Conservation (phyloP, 768 basidiomycete genomes). For the Suillus subluteus region DNA sequence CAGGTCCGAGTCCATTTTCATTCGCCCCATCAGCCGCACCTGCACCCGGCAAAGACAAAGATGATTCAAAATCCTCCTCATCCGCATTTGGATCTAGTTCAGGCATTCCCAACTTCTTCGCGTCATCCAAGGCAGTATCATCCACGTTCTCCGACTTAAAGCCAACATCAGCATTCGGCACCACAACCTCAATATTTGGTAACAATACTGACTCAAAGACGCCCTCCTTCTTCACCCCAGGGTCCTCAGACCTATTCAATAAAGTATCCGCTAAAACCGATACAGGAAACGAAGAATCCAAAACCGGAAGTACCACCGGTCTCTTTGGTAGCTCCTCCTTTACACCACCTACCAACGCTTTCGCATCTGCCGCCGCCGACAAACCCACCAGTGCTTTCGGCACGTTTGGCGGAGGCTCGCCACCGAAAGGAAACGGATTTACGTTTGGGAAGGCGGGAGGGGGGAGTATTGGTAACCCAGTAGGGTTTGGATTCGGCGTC, state of each 20-base stretch:
- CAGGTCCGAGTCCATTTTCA: conserved; percentile 24
- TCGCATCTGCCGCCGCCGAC: conserved; percentile 26
- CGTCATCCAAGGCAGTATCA: conserved; percentile 18
- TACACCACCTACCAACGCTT: conserved; percentile 19
- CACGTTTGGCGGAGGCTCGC: conserved; percentile 28
- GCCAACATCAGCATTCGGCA: conserved; percentile 29
- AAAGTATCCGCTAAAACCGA: conserved; percentile 16
- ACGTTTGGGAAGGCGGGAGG: conserved; percentile 34
- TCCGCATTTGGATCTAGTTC: conserved; percentile 22
- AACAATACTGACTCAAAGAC: conserved; percentile 21
- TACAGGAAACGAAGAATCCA: conserved; percentile 16
- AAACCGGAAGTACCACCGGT: conserved; percentile 2
- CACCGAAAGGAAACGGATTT: conserved; percentile 28
- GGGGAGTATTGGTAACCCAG: conserved; percentile 64
- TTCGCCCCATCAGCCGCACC: conserved; percentile 19
- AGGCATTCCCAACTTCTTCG: conserved; percentile 28
- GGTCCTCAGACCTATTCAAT: conserved; percentile 13
- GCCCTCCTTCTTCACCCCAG: conserved; percentile 16
- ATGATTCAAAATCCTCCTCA: conserved; percentile 12
- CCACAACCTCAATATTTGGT: conserved; percentile 28
- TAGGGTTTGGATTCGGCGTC: conserved; percentile 54
- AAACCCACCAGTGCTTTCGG: conserved; percentile 31
- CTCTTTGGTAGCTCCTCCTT: conserved; percentile 25
- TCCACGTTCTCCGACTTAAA: conserved; percentile 27
- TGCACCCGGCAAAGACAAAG: conserved; percentile 10